These are phyloP conservation scores for Sonneratia alba DNA, from an alignment of 345 rosid genomes.

Conservation along the genomic window DNA sequence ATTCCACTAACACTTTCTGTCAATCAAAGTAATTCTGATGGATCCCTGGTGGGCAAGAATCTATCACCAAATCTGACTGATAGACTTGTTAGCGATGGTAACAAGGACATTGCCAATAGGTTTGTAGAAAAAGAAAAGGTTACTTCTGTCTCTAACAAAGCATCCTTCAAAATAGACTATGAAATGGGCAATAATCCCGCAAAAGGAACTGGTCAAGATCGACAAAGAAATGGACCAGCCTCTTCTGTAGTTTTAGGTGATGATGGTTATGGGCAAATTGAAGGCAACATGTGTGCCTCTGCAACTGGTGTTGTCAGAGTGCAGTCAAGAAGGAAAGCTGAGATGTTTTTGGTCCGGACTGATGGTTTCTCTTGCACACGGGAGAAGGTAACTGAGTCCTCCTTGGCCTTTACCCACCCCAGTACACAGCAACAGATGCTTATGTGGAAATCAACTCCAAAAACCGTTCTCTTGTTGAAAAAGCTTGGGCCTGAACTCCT, in stretches of 20 bases:
- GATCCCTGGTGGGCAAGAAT: constrained; percentile 15
- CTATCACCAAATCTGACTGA: constrained; percentile 20
- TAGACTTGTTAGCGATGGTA: constrained; percentile 22
- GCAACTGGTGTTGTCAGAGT: constrained; percentile 95
- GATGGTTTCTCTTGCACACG: constrained; percentile 94
- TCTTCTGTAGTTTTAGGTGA: constrained; percentile 34
- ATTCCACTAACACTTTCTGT: constrained; percentile 9
- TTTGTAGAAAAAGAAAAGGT: constrained; percentile 3
- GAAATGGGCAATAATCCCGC: constrained; percentile 19
- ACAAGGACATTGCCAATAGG: constrained; percentile 2
- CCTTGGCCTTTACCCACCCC: constrained; percentile 95
- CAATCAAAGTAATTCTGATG: constrained; percentile 31
- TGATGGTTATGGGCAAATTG: constrained; percentile 47
- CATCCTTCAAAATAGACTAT: constrained; percentile 20
- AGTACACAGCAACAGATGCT: constrained; percentile 99
- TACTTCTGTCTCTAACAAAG: constrained; percentile 8
- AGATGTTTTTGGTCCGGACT: constrained; percentile 92
- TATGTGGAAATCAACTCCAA: constrained; percentile 93
- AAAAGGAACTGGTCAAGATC: constrained; percentile 24
- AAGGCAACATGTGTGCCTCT: constrained; percentile 93
- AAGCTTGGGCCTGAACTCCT: constrained; percentile 85
- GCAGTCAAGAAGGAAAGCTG: constrained; percentile 94
- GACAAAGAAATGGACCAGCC: constrained; percentile 20
- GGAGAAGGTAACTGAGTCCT: constrained; percentile 92
- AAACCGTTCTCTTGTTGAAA: constrained; percentile 76